These are phyloP conservation scores for barrel medic (Medicago truncatula) DNA, from an alignment of 306 rosid genomes.

Conservation along the genomic window MtrunA17r5.0-ANR NC_053042.1:17607501-17608000, in stretches of 20 bases:
- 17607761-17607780: neutral
- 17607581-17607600: too few relatives aligned
- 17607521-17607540: constrained; percentile 68
- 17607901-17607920: constrained; percentile 81
- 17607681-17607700: too few relatives aligned
- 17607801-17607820: constrained; percentile 6
- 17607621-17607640: too few relatives aligned
- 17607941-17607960: constrained; percentile 87
- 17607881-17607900: constrained; percentile 70
- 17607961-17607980: constrained; percentile 94
- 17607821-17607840: constrained; percentile 6
- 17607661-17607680: too few relatives aligned
- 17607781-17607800: neutral
- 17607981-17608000: constrained; percentile 99
- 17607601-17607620: too few relatives aligned
- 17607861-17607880: neutral
- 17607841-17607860: constrained; percentile 16
- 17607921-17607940: constrained; percentile 99
- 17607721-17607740: too few relatives aligned
- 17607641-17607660: too few relatives aligned
- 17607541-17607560: constrained; percentile 25
- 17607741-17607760: neutral
- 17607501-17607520: constrained; percentile 90
- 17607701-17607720: too few relatives aligned
- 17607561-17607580: neutral